Percentiles rank a stretch among this genome's conserved stretches.
phyloP scores from a whole-genome alignment of 192 early-diverging fungal genomes.

The Glomus cerebriforme region DNA sequence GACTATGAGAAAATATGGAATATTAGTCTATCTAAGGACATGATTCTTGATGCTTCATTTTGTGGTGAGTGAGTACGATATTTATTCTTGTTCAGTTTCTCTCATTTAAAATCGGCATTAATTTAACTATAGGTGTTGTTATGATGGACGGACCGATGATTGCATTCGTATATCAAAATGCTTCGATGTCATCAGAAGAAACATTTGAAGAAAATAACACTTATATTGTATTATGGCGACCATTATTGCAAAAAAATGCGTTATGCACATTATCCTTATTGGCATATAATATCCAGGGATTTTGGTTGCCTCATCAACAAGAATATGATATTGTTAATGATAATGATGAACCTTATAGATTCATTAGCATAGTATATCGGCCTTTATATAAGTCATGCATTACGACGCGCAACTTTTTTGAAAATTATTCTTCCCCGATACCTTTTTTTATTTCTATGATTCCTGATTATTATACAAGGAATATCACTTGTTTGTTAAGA shows the following conservation, averaged over 20 bases:
- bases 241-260: background rate
- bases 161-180: background rate
- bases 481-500: background rate
- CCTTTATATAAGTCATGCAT: background rate
- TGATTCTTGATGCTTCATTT: background rate
- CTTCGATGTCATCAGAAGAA: background rate
- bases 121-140: background rate
- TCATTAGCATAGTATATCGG: slow-evolving; percentile 5
- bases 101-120: background rate
- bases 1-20: background rate
- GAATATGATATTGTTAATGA: background rate
- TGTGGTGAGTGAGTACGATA: background rate
- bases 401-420: background rate
- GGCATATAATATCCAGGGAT: background rate
- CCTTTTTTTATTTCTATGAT: background rate
- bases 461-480: background rate
- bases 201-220: slow-evolving; percentile 5
- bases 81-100: background rate
- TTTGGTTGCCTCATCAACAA: background rate
- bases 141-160: slow-evolving; percentile 12
- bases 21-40: background rate
- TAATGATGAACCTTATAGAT: background rate
- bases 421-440: background rate
- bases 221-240: background rate
- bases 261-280: background rate